Percentiles rank a stretch among this genome's conserved stretches.
Conservation (phyloP, 2,329 filamentous ascomycete genomes). For the Thielaviopsis ethacetica region DNA sequence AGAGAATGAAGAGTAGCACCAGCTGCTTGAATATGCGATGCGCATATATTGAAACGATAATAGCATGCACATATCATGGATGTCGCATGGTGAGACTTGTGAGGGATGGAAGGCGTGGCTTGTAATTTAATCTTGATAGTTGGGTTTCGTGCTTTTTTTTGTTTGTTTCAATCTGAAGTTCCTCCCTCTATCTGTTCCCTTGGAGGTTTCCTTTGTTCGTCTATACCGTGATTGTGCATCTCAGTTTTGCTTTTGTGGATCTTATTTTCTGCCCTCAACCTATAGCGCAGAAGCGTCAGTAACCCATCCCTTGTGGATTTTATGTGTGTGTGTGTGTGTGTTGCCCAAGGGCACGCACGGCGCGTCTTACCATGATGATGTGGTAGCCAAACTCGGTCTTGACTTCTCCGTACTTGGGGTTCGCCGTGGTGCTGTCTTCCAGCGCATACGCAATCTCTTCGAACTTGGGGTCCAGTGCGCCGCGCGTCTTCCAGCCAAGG, state of each 20-base stretch:
- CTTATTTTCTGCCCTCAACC: conserved; percentile 27
- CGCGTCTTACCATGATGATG: conserved; percentile 51
- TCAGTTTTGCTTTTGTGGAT: background rate
- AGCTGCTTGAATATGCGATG: background rate
- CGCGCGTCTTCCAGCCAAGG: conserved; percentile 57
- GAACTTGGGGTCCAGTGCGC: conserved; percentile 50
- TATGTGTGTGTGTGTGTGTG: no score
- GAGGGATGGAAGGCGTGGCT: background rate
- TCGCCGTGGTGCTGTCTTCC: conserved; percentile 46
- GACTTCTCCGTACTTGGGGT: conserved; percentile 49
- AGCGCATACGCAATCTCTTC: conserved; percentile 57
- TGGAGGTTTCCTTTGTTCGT: no score
- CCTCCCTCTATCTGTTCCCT: background rate
- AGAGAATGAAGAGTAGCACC: background rate
- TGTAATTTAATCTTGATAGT: background rate
- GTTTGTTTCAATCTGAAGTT: background rate
- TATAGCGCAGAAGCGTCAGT: conserved; percentile 10
- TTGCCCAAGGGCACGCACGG: no score
- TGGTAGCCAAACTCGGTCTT: conserved; percentile 68
- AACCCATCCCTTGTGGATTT: no score
- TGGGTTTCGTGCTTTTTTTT: background rate
- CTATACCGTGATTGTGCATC: no score
- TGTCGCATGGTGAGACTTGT: background rate
- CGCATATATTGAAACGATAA: background rate
- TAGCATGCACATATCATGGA: background rate